phyloP scores from a whole-genome alignment of 495 filamentous ascomycete species.

The Penicillium pancosmium region DNA sequence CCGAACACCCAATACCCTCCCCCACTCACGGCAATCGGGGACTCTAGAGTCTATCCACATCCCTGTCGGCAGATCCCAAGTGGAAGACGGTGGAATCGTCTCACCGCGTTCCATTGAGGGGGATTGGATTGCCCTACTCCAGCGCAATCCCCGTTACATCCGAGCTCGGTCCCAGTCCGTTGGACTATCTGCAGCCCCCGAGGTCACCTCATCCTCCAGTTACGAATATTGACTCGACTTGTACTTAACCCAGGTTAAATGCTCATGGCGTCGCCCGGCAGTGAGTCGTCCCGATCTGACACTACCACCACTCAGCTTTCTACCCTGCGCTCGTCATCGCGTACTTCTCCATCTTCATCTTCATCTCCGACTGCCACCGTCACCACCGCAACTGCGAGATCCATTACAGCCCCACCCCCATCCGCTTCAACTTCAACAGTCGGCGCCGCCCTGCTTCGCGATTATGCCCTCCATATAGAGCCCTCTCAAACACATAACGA shows the following conservation, averaged over 20 bases:
- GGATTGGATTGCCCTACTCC: background rate
- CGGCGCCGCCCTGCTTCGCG: slow-evolving; percentile 45
- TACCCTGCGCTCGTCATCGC: background rate
- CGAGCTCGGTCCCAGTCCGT: slow-evolving; percentile 19
- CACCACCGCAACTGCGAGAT: background rate
- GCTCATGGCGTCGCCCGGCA: slow-evolving; percentile 30
- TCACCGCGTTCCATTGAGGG: background rate
- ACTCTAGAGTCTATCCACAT: slow-evolving; percentile 1
- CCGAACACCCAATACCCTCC: no score
- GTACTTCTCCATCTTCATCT: slow-evolving; percentile 13
- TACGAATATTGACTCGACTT: background rate
- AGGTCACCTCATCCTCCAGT: background rate
- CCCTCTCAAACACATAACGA: slow-evolving; percentile 41
- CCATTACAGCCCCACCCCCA: slow-evolving; percentile 25
- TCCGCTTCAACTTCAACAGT: slow-evolving; percentile 29
- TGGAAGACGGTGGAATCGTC: slow-evolving; percentile 12
- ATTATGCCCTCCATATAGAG: slow-evolving; percentile 48
- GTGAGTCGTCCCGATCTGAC: slow-evolving; percentile 27
- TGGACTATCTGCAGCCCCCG: background rate
- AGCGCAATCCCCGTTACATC: slow-evolving; percentile 30
- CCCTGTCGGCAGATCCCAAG: slow-evolving; percentile 12
- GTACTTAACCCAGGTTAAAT: background rate
- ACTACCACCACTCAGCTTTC: slow-evolving; percentile 11
- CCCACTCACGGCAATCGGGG: slow-evolving; percentile 4
- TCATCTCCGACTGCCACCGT: slow-evolving; percentile 18